phyloP scores from a whole-genome alignment of 371 early-diverging fungal species.

The Cokeromyces recurvatus region DNA sequence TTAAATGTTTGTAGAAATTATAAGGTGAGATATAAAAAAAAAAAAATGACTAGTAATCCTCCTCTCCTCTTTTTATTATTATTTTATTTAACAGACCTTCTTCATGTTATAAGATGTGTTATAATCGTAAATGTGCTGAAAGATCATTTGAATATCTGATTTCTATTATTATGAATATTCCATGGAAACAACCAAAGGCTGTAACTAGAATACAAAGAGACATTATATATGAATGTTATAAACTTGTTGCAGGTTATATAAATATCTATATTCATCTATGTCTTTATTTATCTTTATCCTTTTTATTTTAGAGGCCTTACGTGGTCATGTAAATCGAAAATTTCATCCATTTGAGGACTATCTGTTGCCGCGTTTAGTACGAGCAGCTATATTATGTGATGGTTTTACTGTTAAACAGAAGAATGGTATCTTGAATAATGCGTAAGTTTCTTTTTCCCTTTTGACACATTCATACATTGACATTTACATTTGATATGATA shows the following conservation, averaged over 20 bases:
- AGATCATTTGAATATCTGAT: conserved; percentile 18
- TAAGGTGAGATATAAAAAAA: conserved; percentile 3
- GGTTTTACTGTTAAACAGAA: conserved; percentile 18
- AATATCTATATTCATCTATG: background rate
- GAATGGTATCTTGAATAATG: conserved; percentile 3
- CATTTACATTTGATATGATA: too few relatives aligned
- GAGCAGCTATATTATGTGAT: conserved; percentile 12
- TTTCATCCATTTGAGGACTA: conserved; percentile 3
- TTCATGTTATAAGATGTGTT: too few relatives aligned
- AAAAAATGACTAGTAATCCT: too few relatives aligned
- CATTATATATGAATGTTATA: conserved; percentile 20
- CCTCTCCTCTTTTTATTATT: background rate
- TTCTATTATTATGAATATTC: conserved; percentile 10
- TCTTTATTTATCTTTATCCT: background rate
- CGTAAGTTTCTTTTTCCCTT: conserved; percentile 5
- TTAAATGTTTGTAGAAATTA: conserved; percentile 12
- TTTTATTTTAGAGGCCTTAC: conserved; percentile 2
- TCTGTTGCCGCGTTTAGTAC: conserved; percentile 1
- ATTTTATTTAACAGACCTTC: background rate
- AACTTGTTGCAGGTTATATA: conserved; percentile 15
- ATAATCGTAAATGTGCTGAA: conserved; percentile 20
- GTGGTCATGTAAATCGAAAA: background rate
- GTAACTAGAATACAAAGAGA: conserved; percentile 18
- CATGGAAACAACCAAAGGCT: conserved; percentile 12
- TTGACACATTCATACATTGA: too few relatives aligned